phyloP scores from a whole-genome alignment of 176 grass and related monocot species.

The Typha latifolia region DNA sequence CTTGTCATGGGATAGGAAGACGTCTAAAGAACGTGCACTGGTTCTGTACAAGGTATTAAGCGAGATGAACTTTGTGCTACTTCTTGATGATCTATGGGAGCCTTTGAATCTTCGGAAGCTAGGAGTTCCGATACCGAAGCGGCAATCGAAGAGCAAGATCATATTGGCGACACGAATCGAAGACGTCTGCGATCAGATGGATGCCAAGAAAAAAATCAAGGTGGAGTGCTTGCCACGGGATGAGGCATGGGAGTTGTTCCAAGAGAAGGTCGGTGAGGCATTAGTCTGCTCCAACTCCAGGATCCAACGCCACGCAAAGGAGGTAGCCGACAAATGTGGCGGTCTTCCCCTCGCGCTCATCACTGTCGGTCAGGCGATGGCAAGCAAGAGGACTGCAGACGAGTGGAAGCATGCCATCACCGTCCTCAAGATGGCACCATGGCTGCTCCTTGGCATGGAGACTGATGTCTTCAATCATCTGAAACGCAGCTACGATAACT shows the following conservation, averaged over 20 bases:
- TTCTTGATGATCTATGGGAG: slow-evolving; percentile 81
- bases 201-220: slow-evolving; percentile 71
- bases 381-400: slow-evolving; percentile 61
- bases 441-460: slow-evolving; percentile 85
- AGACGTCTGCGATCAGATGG: slow-evolving; percentile 84
- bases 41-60: slow-evolving; percentile 67
- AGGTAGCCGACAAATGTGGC: slow-evolving; percentile 43
- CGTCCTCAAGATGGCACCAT: slow-evolving; percentile 57
- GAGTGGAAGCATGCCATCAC: slow-evolving; percentile 91
- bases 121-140: slow-evolving; percentile 66
- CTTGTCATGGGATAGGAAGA: slow-evolving; percentile 67
- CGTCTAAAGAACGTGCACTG: slow-evolving; percentile 47
- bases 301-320: slow-evolving; percentile 39
- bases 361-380: slow-evolving; percentile 68
- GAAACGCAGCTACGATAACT: slow-evolving; percentile 67
- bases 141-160: slow-evolving; percentile 63
- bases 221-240: slow-evolving; percentile 53
- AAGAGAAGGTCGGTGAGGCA: slow-evolving; percentile 65
- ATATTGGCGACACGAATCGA: slow-evolving; percentile 72
- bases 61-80: slow-evolving; percentile 78
- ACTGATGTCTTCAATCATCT: slow-evolving; percentile 47
- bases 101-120: slow-evolving; percentile 64
- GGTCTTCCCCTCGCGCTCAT: slow-evolving; percentile 81
- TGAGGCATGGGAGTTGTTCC: slow-evolving; percentile 57
- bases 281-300: slow-evolving; percentile 29